Evolutionary conservation across 1,139 yeast genomes (phyloP).

Genomic region (Candida sojae): DNA sequence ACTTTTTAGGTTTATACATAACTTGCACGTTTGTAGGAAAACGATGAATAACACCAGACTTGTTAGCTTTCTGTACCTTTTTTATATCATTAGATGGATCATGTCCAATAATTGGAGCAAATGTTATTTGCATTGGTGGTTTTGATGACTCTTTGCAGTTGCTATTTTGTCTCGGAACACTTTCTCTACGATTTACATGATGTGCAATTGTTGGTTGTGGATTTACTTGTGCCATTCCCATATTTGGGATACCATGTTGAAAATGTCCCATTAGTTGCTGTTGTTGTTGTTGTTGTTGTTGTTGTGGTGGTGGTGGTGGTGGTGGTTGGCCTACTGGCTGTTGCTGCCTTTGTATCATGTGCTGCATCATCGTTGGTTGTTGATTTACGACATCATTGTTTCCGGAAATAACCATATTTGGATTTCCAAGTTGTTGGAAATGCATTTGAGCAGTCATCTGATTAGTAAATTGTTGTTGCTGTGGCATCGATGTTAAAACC

Average conservation of each 20-base stretch:
- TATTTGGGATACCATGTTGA: neutral
- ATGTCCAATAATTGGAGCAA: slow-evolving; percentile 45
- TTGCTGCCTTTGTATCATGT: neutral
- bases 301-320: neutral
- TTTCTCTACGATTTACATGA: neutral
- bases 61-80: slow-evolving; percentile 16
- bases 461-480: neutral
- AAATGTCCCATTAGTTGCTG: slow-evolving; percentile 1
- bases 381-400: neutral
- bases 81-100: slow-evolving; percentile 41
- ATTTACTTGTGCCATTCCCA: neutral
- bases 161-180: neutral
- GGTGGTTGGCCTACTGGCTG: neutral
- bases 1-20: slow-evolving; percentile 38
- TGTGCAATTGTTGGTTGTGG: neutral
- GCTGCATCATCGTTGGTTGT: slow-evolving; percentile 5
- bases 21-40: slow-evolving; percentile 37
- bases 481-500: neutral
- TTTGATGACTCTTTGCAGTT: slow-evolving; percentile 17
- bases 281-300: neutral
- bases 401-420: neutral
- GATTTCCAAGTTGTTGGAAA: slow-evolving; percentile 1
- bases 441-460: slow-evolving; percentile 3
- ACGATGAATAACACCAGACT: slow-evolving; percentile 25
- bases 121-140: slow-evolving; percentile 34